A percentile compares a stretch with the other conserved stretches of the same genome.
phyloP scores from a whole-genome alignment of 2,329 filamentous ascomycete species.

The Claviceps humidiphila region DNA sequence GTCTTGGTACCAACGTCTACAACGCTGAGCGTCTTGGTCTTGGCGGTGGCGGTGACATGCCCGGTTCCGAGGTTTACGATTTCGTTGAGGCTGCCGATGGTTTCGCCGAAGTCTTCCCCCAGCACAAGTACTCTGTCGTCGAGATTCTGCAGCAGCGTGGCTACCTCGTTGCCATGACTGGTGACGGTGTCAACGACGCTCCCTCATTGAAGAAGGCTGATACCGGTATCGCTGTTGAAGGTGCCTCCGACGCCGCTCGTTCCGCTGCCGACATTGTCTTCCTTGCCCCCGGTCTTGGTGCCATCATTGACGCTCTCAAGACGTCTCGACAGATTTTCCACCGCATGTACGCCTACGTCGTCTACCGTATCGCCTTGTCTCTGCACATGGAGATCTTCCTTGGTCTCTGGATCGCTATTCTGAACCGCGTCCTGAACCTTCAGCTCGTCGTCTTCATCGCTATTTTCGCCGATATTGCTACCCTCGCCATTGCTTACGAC shows the following conservation, averaged over 20 bases:
- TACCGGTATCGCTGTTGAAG: conserved; percentile 89
- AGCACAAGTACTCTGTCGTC: conserved; percentile 91
- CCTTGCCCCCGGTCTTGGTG: conserved; percentile 78
- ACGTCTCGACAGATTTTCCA: conserved; percentile 92
- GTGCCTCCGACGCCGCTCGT: conserved; percentile 79
- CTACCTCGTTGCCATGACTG: conserved; percentile 90
- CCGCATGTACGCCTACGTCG: conserved; percentile 92
- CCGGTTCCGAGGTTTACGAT: conserved; percentile 85
- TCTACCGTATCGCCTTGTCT: conserved; percentile 87
- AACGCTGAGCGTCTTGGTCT: conserved; percentile 87
- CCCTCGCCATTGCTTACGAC: conserved; percentile 84
- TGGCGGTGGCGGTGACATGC: conserved; percentile 82
- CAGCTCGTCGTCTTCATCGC: conserved; percentile 86
- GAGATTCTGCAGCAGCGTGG: conserved; percentile 89
- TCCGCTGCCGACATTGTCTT: conserved; percentile 91
- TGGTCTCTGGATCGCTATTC: conserved; percentile 79
- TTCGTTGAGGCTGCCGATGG: conserved; percentile 92
- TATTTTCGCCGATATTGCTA: conserved; percentile 88
- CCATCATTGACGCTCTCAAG: conserved; percentile 86
- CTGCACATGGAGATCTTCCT: conserved; percentile 87
- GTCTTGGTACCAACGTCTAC: conserved; percentile 86
- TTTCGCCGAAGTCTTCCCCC: conserved; percentile 87
- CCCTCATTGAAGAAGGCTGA: conserved; percentile 91
- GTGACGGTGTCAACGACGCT: conserved; percentile 90
- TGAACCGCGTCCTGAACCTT: conserved; percentile 74